These are phyloP conservation scores for Scenedesmus sp. DNA, from an alignment of 163 green algal genomes.

Conservation along the genomic window DNA sequence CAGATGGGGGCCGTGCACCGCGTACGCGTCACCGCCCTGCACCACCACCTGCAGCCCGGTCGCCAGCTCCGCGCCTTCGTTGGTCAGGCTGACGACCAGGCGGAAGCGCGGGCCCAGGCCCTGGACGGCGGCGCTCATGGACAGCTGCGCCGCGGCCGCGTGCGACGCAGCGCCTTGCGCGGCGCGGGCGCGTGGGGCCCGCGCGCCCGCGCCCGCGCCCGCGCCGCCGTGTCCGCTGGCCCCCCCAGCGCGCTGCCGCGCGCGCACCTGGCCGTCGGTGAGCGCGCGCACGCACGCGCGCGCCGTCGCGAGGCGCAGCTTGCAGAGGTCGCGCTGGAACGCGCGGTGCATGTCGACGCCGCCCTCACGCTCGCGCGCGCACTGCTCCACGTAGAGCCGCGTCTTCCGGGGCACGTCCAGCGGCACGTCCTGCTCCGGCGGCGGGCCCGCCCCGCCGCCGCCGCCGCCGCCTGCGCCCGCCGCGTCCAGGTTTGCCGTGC, in stretches of 20 bases:
- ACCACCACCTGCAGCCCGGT: slow-evolving; percentile 50
- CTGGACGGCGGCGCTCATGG: slow-evolving; percentile 53
- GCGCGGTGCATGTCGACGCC: slow-evolving; percentile 77
- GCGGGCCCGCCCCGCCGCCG: slow-evolving; percentile 36
- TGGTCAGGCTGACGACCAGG: slow-evolving; percentile 63
- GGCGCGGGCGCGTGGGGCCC: not conserved
- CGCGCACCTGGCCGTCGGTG: slow-evolving; percentile 65
- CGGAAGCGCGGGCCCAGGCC: slow-evolving; percentile 75
- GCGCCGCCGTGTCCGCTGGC: not conserved
- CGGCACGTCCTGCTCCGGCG: slow-evolving; percentile 74
- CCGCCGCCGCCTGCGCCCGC: no score
- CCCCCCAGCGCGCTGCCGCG: not conserved
- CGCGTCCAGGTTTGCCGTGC: slow-evolving; percentile 60
- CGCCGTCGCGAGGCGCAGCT: slow-evolving; percentile 71
- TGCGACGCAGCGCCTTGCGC: slow-evolving; percentile 1
- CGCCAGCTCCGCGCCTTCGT: slow-evolving; percentile 61
- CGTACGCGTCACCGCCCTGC: slow-evolving; percentile 46
- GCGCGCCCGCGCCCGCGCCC: not conserved
- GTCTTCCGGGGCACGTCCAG: slow-evolving; percentile 82
- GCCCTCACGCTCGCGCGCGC: slow-evolving; percentile 26
- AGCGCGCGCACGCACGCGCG: slow-evolving; percentile 72
- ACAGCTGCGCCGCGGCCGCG: slow-evolving; percentile 50
- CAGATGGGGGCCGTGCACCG: slow-evolving; percentile 42
- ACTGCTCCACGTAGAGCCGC: slow-evolving; percentile 79
- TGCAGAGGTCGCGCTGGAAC: slow-evolving; percentile 78